These are phyloP conservation scores for Piper betle DNA, from an alignment of 164 flowering plant genomes.

Conservation along the genomic window DNA sequence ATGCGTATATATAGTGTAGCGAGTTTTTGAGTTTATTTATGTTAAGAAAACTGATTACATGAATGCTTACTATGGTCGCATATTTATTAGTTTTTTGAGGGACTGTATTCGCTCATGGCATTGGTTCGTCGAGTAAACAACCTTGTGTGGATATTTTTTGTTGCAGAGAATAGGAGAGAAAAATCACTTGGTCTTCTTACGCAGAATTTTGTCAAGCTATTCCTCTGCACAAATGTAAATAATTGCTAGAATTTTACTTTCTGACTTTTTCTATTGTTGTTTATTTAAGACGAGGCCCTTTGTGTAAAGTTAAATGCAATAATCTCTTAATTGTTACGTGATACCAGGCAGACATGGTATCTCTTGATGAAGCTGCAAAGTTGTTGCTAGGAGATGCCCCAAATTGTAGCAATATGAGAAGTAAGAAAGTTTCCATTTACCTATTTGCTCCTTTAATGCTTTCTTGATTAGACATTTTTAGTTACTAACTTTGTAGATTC, in stretches of 20 bases:
- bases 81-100: too few species aligned
- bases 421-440: conserved; percentile 28
- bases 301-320: neutral
- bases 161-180: conserved; percentile 68
- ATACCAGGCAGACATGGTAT: conserved; percentile 44
- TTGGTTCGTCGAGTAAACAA: too few species aligned
- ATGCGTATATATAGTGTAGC: too few species aligned
- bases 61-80: too few species aligned
- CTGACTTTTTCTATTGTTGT: neutral
- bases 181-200: conserved; percentile 86
- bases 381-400: conserved; percentile 61
- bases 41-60: too few species aligned
- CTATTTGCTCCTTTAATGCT: neutral
- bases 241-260: neutral
- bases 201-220: conserved; percentile 89
- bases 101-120: too few species aligned
- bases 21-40: too few species aligned
- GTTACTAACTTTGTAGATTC: conserved; percentile 7
- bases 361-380: conserved; percentile 85
- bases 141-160: too few species aligned
- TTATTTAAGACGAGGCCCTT: neutral
- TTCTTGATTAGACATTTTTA: neutral
- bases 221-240: conserved; percentile 61
- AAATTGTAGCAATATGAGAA: conserved; percentile 43
- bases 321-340: neutral